Base-by-base conservation (phyloP, 179 eudicot species). In the Nepenthes alata region DNA sequence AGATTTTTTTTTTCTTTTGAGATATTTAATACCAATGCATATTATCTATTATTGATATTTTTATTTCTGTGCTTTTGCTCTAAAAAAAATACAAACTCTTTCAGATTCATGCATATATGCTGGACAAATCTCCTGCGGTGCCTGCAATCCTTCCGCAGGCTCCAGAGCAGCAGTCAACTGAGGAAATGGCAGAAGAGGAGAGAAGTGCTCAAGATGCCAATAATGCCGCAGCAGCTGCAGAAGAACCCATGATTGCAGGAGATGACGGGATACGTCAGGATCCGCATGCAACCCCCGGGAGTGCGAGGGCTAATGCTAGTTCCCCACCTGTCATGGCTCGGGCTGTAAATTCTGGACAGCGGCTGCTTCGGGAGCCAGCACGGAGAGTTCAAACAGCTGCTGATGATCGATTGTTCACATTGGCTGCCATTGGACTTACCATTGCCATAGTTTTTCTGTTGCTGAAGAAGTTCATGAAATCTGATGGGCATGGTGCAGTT, bases 71-170 rank as follows among this genome's bases (percentile, higher is more conserved):
- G 35, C 16, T 13, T 10, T 1, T 12, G 5, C 25, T 37, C 36
- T 62, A 1, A 35, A 37, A 0, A 16, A 10, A 41, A 57, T 56
- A n/a, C 53, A 14, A 37, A 47, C 55, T 62, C 58, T 47, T 34
- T 25, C 82, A 93, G 98, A 83, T 93, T 64, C 98, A 93, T 71
- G 87, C 76, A 53, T 87, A 85, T 37, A 89, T 93, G 97, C 80
- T 89, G 15, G 83, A 94, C 66, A 93, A 89, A 78, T 83, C 91
- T 47, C 90, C 88, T 12, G 79, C 95, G 50, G 80, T 83, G 63
- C 89, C 96, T 56, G 76, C 72, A 67, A 77, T 45, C 67, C 36
- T 76, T 12, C 58, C 70, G 11, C 70, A 74, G 58, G 68, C 73
- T 67, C 52, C 83, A 25, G 85, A 76, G 65, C 84, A 74, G 62